Evolutionary conservation across 805 yeast genomes (phyloP).

Genomic region (Tetrapisispora taiwanensis): DNA sequence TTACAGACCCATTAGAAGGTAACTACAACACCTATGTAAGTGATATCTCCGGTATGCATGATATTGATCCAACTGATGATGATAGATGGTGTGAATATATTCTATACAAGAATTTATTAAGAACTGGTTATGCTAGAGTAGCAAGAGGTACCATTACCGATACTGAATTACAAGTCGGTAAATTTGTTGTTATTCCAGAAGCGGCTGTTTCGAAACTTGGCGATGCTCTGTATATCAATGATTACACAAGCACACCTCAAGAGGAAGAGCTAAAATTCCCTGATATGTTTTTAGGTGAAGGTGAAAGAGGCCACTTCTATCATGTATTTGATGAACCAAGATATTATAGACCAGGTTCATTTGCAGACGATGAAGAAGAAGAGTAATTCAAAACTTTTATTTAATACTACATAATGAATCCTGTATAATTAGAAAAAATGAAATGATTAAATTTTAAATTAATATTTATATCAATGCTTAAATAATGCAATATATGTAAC

Average conservation of each 20-base stretch:
- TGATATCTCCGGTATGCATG: constrained; percentile 76
- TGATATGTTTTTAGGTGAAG: constrained; percentile 68
- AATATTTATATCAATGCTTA: too few species aligned
- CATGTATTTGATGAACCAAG: constrained; percentile 95
- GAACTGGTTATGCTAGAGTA: constrained; percentile 89
- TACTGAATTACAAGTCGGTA: constrained; percentile 92
- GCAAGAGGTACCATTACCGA: constrained; percentile 91
- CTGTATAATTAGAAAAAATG: not conserved
- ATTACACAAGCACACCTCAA: constrained; percentile 41
- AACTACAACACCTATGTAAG: constrained; percentile 89
- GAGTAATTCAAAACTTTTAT: not conserved
- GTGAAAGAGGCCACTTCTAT: constrained; percentile 85
- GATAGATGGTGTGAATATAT: constrained; percentile 99
- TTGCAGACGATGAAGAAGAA: not conserved
- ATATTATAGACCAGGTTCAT: constrained; percentile 34
- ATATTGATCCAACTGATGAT: constrained; percentile 86
- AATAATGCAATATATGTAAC: too few species aligned
- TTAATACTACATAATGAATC: not conserved
- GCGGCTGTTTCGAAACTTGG: constrained; percentile 26
- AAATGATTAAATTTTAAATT: not conserved
- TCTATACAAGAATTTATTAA: constrained; percentile 71
- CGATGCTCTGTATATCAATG: constrained; percentile 42
- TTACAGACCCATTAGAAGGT: constrained; percentile 77
- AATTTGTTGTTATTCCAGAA: constrained; percentile 52
- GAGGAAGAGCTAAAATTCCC: constrained; percentile 68